Conservation (phyloP, 768 basidiomycete genomes). For the Xerocomus brunneocitrinus region DNA sequence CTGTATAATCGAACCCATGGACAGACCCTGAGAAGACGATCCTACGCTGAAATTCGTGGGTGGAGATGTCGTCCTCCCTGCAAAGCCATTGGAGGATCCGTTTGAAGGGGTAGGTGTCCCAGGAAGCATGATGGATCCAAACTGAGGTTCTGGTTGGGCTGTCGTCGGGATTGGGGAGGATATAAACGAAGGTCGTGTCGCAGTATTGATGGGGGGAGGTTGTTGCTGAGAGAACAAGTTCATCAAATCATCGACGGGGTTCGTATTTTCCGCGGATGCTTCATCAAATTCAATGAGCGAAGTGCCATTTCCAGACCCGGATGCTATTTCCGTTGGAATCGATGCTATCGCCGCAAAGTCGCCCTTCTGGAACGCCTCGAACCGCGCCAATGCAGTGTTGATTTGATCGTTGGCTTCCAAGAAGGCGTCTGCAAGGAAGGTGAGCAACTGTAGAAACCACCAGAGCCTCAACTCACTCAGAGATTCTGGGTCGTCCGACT, state of each 20-base stretch:
- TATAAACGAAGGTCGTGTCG: conserved; percentile 22
- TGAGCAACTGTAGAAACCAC: neutral
- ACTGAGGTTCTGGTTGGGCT: conserved; percentile 23
- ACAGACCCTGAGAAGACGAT: neutral
- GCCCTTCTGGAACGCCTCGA: conserved; percentile 90
- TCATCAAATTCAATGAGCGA: conserved; percentile 84
- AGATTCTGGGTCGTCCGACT: conserved; percentile 83
- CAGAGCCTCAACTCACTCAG: conserved; percentile 52
- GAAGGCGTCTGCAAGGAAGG: conserved; percentile 65
- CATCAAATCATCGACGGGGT: conserved; percentile 53
- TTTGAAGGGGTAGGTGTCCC: conserved; percentile 34
- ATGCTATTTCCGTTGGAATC: conserved; percentile 56
- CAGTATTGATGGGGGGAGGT: conserved; percentile 23
- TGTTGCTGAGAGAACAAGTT: conserved; percentile 45
- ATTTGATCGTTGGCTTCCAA: conserved; percentile 97
- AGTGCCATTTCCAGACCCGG: conserved; percentile 21
- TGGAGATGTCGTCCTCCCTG: conserved; percentile 14
- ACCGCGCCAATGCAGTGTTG: conserved; percentile 85
- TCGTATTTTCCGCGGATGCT: conserved; percentile 17
- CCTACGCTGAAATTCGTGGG: conserved; percentile 3
- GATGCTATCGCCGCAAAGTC: conserved; percentile 75
- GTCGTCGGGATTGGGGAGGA: conserved; percentile 14
- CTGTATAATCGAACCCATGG: conserved; percentile 4
- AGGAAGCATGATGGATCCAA: conserved; percentile 41
- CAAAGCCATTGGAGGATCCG: conserved; percentile 12